Conservation (phyloP, 1,139 yeast genomes). For the Candida neerlandica region DNA sequence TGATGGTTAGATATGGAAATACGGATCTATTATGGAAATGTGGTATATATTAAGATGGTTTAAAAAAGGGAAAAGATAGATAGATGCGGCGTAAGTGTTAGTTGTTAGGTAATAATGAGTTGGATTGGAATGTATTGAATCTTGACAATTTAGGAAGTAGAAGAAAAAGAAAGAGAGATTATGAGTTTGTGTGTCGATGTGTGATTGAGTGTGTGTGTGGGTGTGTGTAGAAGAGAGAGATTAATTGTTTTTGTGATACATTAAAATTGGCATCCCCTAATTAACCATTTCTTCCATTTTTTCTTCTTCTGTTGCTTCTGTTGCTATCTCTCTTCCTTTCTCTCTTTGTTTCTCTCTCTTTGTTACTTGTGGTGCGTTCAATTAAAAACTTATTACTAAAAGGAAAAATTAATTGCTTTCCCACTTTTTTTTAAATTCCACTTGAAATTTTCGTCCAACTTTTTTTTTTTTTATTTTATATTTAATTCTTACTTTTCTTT, state of each 20-base stretch:
- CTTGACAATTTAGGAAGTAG: neutral
- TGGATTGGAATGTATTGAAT: neutral
- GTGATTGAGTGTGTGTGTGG: too few relatives aligned
- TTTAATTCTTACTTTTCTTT: conserved; percentile 1
- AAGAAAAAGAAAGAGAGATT: neutral
- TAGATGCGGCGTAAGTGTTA: neutral
- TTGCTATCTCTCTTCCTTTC: neutral
- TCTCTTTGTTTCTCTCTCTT: neutral
- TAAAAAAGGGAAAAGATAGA: neutral
- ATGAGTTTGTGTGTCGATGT: too few relatives aligned
- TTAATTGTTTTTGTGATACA: neutral
- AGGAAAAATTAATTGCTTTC: neutral
- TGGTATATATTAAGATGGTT: too few relatives aligned
- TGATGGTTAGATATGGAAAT: too few relatives aligned
- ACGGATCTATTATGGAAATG: too few relatives aligned
- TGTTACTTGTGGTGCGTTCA: neutral
- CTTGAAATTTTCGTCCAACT: conserved; percentile 4
- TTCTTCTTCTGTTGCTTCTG: neutral
- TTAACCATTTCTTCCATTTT: neutral
- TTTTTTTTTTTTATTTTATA: conserved; percentile 1
- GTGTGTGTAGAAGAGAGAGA: too few relatives aligned
- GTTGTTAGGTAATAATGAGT: neutral
- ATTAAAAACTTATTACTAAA: conserved; percentile 3
- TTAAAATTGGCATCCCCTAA: neutral
- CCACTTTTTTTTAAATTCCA: neutral